These are phyloP conservation scores for Balamuthia mandrillaris DNA, from an alignment of 208 protist species.

Conservation along the genomic window DNA sequence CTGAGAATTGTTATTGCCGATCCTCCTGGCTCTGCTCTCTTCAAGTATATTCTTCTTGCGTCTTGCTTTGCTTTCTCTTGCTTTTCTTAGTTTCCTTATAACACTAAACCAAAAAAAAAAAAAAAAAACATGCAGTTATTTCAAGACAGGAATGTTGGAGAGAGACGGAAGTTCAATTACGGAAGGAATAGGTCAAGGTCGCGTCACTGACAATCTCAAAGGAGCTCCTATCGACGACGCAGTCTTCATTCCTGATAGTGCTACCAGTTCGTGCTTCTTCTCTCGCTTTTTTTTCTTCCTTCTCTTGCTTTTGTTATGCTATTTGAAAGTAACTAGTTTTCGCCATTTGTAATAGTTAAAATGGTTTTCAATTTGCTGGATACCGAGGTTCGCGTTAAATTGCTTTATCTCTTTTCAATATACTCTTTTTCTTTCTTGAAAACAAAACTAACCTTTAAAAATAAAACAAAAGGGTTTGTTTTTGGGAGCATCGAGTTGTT, in stretches of 20 bases:
- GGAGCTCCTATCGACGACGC: constrained; percentile 48
- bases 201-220: constrained; percentile 64
- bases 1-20: constrained; percentile 58
- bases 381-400: constrained; percentile 39
- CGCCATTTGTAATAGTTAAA: not conserved
- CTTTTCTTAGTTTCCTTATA: not conserved
- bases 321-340: not conserved
- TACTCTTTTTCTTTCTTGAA: no score
- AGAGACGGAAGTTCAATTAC: constrained; percentile 37
- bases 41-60: not conserved
- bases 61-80: not conserved
- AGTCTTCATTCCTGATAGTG: constrained; percentile 42
- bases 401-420: no score
- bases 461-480: constrained; percentile 61
- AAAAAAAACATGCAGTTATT: no score
- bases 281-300: not conserved
- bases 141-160: constrained; percentile 22
- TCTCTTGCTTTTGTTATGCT: not conserved
- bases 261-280: constrained; percentile 19
- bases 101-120: no score
- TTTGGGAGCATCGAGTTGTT: constrained; percentile 54
- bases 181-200: constrained; percentile 65
- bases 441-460: no score
- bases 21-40: constrained; percentile 57
- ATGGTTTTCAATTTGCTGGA: constrained; percentile 52